These are phyloP conservation scores for Vigna reflexopilosa DNA, from an alignment of 306 rosid species.

Conservation along the genomic window DNA sequence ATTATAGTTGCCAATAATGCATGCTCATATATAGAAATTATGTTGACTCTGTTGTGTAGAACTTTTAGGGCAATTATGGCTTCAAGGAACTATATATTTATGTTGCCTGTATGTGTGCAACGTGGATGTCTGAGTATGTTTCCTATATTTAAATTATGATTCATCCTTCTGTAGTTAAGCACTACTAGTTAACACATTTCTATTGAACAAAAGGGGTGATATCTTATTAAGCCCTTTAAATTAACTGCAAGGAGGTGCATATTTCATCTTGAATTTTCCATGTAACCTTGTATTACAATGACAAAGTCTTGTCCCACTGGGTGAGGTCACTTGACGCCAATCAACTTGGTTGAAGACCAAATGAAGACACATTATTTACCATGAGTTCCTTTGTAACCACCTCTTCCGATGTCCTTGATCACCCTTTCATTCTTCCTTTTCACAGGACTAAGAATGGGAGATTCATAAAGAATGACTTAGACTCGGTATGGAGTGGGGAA, in stretches of 20 bases:
- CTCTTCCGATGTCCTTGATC: not conserved
- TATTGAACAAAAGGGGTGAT: not conserved
- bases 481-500: not conserved
- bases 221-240: not conserved
- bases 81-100: constrained; percentile 34
- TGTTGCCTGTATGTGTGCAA: not conserved
- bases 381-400: not conserved
- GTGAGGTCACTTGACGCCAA: too few relatives aligned
- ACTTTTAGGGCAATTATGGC: constrained; percentile 14
- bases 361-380: too few relatives aligned
- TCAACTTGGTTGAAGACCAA: not conserved
- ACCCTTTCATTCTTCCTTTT: not conserved
- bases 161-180: not conserved
- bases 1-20: not conserved
- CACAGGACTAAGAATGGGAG: not conserved
- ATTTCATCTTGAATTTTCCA: too few relatives aligned
- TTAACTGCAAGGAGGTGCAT: too few relatives aligned
- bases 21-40: not conserved
- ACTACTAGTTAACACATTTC: too few relatives aligned
- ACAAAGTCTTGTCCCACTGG: too few relatives aligned
- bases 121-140: not conserved
- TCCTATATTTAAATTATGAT: too few relatives aligned
- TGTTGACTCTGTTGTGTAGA: constrained; percentile 28
- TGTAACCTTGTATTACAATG: too few relatives aligned
- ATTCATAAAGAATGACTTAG: not conserved